Conservation (phyloP, 129 eudicot species). For the Tagetes erecta region DNA sequence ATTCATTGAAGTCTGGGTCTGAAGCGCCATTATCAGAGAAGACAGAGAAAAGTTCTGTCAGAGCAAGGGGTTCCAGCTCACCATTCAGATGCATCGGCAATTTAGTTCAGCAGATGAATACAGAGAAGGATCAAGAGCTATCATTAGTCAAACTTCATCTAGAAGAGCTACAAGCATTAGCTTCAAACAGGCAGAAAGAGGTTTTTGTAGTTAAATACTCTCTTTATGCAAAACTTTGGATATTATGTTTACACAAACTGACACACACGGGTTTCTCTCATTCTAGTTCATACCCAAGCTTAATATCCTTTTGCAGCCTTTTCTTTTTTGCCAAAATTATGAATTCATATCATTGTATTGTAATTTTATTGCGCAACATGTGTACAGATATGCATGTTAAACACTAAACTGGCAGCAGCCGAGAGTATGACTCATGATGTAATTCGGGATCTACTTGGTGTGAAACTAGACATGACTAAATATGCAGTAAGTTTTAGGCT, state of each 20-base stretch:
- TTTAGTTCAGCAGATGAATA: slow-evolving; percentile 83
- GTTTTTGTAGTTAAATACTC: slow-evolving; percentile 27
- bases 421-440: slow-evolving; percentile 97
- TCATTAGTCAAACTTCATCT: slow-evolving; percentile 53
- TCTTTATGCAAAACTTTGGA: slow-evolving; percentile 13
- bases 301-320: not conserved
- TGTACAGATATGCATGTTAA: slow-evolving; percentile 65
- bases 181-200: slow-evolving; percentile 75
- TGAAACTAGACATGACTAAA: slow-evolving; percentile 81
- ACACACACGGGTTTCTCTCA: not conserved
- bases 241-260: not conserved
- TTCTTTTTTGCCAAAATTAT: not conserved
- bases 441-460: slow-evolving; percentile 85
- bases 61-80: slow-evolving; percentile 81
- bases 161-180: slow-evolving; percentile 71
- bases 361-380: slow-evolving; percentile 17
- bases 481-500: slow-evolving; percentile 63
- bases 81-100: slow-evolving; percentile 83
- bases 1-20: slow-evolving; percentile 40
- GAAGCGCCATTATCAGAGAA: slow-evolving; percentile 45
- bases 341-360: not conserved
- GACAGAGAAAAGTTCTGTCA: slow-evolving; percentile 53
- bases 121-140: slow-evolving; percentile 79
- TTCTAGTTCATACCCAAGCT: not conserved
- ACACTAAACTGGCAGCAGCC: slow-evolving; percentile 70